Evolutionary conservation across 2,329 filamentous ascomycete genomes (phyloP), one percentile per base, ranked within the genome.

Genomic region (Amauroascus niger): DNA sequence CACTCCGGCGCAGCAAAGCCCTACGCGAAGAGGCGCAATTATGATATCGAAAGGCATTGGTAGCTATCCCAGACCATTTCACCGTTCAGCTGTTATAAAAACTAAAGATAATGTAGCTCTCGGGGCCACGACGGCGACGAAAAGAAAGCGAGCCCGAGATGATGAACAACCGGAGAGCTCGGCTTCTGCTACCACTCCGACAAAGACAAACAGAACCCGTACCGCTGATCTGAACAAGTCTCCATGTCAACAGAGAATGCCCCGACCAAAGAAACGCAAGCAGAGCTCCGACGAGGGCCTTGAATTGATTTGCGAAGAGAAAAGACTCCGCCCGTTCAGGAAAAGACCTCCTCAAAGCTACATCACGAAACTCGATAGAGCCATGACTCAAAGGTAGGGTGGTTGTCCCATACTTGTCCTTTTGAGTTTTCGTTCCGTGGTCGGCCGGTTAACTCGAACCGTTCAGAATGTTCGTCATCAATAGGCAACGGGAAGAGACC

Each of bases 391-490:
- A 58, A 70, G 74, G 65, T 69, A 59, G 1, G 13, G 6, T 26
- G n/a, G n/a, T n/a, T n/a, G 14, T 26, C 16, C 11, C 43, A 6
- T n/a, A 39, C 24, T 40, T 20, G 60, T n/a, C 22, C 41, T 37
- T 45, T 28, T 39, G 20, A 40, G 24, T n/a, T 28, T 37, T 54
- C 13, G 40, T 32, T 45, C 13, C 28, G n/a, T 50, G 20, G 7
- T 16, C 4, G 13, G 14, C 6, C 48, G 16, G 22, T n/a, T 46
- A 14, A 45, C 28, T 32, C 3, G n/a, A 32, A 20, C n/a, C 46
- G 33, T 39, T 28, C 43, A 74, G 76, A 20, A 79, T 84, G 72
- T 80, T 78, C 53, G 74, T 83, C 6, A 69, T 83, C 20, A 73
- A 75, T 40, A 74, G 80, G 41, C 69, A 64, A 49, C 67, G 75